Evolutionary conservation across 1,139 yeast genomes (phyloP), one percentile per base, ranked within the genome.

Genomic region (Candida sp.): DNA sequence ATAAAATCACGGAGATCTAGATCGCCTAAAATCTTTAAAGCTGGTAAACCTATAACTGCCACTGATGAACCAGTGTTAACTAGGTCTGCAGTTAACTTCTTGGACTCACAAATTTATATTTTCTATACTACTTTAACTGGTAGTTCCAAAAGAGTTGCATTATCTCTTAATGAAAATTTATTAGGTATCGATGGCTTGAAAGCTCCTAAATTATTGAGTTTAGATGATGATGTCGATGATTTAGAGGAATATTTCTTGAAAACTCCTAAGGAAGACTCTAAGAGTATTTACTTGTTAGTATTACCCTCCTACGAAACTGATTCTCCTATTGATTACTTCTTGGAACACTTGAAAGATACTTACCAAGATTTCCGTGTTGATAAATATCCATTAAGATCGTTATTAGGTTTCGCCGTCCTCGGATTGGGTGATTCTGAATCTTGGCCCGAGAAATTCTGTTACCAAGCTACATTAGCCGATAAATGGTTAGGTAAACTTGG

Each of bases 301-400:
- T 70, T 90, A 25, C 98, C 98, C 2, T 88, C 97, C 0, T 90
- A 90, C 59, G 97, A 89, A 54, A 87, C 91, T 0, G 97, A 90
- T 62, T 87, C 95, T 1, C 97, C 97, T 8, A 75, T 91, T 39
- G 98, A 90, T 62, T 90, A 82, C 58, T 89, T 89, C 61, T 69
- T 90, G 46, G 95, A 88, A 56, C 84, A 87, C 42, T 70, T 90
- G 53, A 75, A 79, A 49, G 97, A 90, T 45, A 88, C 95, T 1
- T 81, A 80, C 49, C 84, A 85, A 50, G 97, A 90, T 61, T 89
- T 88, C 68, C 73, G 97, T 52, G 79, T 90, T 38, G 96, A 89
- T 56, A 87, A 87, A 46, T 82, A 80, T 52, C 96, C 97, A 4
- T 68, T 90, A 54, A 67, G 75, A 36, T 64, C 73, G 29, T 63